Conservation (phyloP, 139 green algal genomes). For the Tetraselmis chui region DNA sequence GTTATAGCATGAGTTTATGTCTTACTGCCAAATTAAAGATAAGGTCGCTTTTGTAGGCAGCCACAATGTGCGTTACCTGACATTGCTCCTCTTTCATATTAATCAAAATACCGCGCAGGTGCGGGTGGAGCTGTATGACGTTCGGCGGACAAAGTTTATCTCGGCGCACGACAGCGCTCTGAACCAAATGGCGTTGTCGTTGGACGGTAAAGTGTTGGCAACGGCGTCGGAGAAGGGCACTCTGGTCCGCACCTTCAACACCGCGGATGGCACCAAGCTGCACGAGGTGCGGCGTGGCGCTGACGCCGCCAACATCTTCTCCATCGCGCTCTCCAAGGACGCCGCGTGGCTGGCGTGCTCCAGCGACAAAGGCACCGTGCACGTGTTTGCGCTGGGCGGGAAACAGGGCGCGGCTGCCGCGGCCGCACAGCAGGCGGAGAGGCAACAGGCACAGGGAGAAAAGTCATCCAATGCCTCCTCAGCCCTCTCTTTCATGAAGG, state of each 20-base stretch:
- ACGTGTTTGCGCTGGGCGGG: conserved; percentile 48
- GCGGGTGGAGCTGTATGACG: conserved; percentile 90
- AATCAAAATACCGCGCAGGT: conserved; percentile 65
- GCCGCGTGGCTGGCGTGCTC: conserved; percentile 78
- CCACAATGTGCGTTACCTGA: too few relatives aligned
- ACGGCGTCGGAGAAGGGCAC: conserved; percentile 87
- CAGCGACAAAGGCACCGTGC: conserved; percentile 84
- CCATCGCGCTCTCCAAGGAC: conserved; percentile 67
- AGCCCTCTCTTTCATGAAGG: conserved; percentile 38
- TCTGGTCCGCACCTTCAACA: conserved; percentile 83
- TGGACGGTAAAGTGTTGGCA: conserved; percentile 80
- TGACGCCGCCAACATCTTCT: conserved; percentile 79
- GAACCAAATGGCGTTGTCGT: conserved; percentile 61
- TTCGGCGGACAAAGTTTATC: conserved; percentile 82
- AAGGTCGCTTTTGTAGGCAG: too few relatives aligned
- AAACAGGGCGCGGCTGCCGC: not conserved
- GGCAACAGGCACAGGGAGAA: not conserved
- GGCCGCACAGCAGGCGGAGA: not conserved
- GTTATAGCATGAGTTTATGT: too few relatives aligned
- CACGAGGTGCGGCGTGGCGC: conserved; percentile 86
- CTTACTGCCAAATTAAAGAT: too few relatives aligned
- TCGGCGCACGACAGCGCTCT: conserved; percentile 74
- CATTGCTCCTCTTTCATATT: too few relatives aligned
- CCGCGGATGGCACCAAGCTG: conserved; percentile 63
- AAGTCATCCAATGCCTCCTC: conserved; percentile 24